phyloP scores from a whole-genome alignment of 176 grass and related monocot genomes.

The Tillandsia fasciculata region DNA sequence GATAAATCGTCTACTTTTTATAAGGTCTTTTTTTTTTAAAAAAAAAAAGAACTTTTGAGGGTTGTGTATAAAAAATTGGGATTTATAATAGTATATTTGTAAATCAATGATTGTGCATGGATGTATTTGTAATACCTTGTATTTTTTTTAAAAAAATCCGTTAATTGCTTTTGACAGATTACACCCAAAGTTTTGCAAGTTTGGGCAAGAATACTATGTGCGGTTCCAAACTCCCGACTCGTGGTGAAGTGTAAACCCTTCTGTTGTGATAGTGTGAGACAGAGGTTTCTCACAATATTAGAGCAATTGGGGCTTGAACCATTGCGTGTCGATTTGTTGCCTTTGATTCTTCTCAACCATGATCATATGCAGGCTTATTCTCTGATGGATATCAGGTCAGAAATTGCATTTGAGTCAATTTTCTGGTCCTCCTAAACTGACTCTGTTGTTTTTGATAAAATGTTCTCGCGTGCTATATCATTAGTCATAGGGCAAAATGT shows the following conservation, averaged over 20 bases:
- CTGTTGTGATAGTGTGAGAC: constrained; percentile 82
- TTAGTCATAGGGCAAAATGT: too few relatives aligned
- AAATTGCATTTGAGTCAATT: constrained; percentile 4
- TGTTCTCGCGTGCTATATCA: too few relatives aligned
- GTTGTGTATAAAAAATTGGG: too few relatives aligned
- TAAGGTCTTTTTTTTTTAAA: too few relatives aligned
- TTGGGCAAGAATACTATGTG: constrained; percentile 88
- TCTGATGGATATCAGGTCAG: constrained; percentile 93
- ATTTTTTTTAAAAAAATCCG: background rate
- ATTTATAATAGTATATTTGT: too few relatives aligned
- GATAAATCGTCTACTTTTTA: too few relatives aligned
- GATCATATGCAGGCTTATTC: constrained; percentile 99
- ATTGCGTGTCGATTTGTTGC: constrained; percentile 78
- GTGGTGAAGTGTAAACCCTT: constrained; percentile 97
- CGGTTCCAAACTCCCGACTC: constrained; percentile 83
- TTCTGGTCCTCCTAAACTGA: background rate
- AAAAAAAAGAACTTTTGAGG: too few relatives aligned
- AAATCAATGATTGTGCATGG: too few relatives aligned
- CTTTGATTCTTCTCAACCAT: constrained; percentile 95
- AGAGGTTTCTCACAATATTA: constrained; percentile 76
- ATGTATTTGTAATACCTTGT: too few relatives aligned
- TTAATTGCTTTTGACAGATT: constrained; percentile 46
- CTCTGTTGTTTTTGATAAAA: background rate
- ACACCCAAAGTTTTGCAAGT: constrained; percentile 89
- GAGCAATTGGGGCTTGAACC: constrained; percentile 82